Conservation (phyloP, 2,329 filamentous ascomycete species). For the Xylaria multiplex region DNA sequence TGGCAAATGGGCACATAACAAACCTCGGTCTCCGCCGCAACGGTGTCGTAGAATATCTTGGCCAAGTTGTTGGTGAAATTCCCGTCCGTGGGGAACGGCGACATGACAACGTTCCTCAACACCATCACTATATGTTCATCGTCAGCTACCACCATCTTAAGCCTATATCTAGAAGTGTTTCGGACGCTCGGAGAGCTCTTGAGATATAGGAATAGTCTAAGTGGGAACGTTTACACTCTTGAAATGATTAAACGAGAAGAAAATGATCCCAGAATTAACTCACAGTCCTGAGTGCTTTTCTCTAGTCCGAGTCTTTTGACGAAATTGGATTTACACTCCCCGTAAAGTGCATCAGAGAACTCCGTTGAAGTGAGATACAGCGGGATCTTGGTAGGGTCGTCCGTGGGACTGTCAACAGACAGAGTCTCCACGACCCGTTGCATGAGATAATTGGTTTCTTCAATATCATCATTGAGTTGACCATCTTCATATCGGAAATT, state of each 20-base stretch:
- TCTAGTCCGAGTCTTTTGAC: slow-evolving; percentile 54
- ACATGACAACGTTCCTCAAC: slow-evolving; percentile 60
- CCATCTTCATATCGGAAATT: slow-evolving; percentile 56
- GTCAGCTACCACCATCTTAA: neutral
- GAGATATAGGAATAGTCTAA: neutral
- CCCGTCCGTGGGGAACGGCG: slow-evolving; percentile 54
- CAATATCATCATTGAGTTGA: slow-evolving; percentile 55
- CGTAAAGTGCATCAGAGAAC: slow-evolving; percentile 54
- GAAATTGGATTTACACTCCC: slow-evolving; percentile 54
- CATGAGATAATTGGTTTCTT: slow-evolving; percentile 61
- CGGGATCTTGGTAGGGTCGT: slow-evolving; percentile 54
- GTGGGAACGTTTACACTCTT: neutral
- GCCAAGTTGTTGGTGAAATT: slow-evolving; percentile 54
- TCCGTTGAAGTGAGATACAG: slow-evolving; percentile 58
- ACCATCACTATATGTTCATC: slow-evolving; percentile 50
- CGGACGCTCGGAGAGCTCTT: neutral
- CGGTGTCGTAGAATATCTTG: slow-evolving; percentile 46
- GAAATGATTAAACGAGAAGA: neutral
- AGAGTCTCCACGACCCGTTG: slow-evolving; percentile 54
- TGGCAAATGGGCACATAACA: neutral
- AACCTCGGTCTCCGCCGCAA: slow-evolving; percentile 46
- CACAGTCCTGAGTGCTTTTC: slow-evolving; percentile 46
- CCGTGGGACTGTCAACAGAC: slow-evolving; percentile 54
- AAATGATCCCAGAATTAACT: neutral
- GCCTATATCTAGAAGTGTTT: neutral